Evolutionary conservation across 2,329 filamentous ascomycete species (phyloP).

Genomic region (Cadophora sp.): DNA sequence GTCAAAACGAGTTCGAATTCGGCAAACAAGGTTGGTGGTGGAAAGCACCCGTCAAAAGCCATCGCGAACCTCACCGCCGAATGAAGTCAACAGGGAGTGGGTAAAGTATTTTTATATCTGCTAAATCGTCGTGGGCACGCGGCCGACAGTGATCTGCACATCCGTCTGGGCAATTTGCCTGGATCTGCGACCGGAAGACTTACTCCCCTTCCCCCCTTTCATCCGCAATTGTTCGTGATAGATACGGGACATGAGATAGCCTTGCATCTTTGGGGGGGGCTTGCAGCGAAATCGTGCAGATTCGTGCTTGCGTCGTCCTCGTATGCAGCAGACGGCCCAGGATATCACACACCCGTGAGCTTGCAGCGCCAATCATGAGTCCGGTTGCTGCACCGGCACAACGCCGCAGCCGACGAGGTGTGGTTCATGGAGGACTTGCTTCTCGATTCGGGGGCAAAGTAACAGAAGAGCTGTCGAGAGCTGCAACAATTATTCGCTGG

Average conservation of each 20-base stretch:
- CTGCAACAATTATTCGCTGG: slow-evolving; percentile 9
- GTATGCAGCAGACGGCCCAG: neutral
- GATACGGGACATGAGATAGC: neutral
- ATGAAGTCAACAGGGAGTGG: neutral
- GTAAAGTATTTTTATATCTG: neutral
- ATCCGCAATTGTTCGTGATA: slow-evolving; percentile 1
- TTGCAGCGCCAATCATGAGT: neutral
- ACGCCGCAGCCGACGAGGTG: slow-evolving; percentile 14
- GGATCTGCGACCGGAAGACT: slow-evolving; percentile 17
- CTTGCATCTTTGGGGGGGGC: neutral
- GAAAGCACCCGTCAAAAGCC: neutral
- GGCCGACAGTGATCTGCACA: slow-evolving; percentile 9
- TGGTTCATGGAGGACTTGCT: neutral
- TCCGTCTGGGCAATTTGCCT: neutral
- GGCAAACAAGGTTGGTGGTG: neutral
- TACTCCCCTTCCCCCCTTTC: neutral
- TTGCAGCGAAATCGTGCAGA: slow-evolving; percentile 7
- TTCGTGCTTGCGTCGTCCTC: neutral
- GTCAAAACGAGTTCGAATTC: neutral
- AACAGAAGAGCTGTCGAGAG: neutral
- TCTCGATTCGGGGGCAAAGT: neutral
- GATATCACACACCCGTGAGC: neutral
- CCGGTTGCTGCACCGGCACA: neutral
- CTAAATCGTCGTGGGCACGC: neutral
- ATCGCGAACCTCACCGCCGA: slow-evolving; percentile 3